Percentiles rank a stretch among this genome's conserved stretches.
phyloP scores from a whole-genome alignment of 768 basidiomycete genomes.

The Leccinum ochraceum region DNA sequence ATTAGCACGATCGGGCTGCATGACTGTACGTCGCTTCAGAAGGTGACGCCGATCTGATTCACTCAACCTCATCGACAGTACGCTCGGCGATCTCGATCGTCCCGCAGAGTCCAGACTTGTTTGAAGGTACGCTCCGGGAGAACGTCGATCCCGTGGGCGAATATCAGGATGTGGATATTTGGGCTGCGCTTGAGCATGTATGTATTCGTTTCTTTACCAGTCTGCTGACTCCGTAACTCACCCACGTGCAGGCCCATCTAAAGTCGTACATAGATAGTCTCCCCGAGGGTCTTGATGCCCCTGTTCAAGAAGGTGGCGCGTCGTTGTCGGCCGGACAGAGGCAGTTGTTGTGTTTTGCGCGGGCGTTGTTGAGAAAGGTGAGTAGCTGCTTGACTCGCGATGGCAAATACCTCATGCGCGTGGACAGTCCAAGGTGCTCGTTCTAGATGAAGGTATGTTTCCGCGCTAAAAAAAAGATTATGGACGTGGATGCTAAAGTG shows the following conservation, averaged over 20 bases:
- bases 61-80: conserved; percentile 37
- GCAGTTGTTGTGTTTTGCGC: conserved; percentile 86
- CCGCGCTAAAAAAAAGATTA: not conserved
- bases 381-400: not conserved
- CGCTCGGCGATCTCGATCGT: conserved; percentile 83
- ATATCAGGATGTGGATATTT: conserved; percentile 79
- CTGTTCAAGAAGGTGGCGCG: conserved; percentile 74
- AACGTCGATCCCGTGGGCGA: conserved; percentile 88
- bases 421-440: conserved; percentile 74
- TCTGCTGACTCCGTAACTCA: not conserved
- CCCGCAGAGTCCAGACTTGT: conserved; percentile 74
- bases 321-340: conserved; percentile 85
- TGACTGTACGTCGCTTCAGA: conserved; percentile 37
- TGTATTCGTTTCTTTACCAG: not conserved
- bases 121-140: conserved; percentile 74
- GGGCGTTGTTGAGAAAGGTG: conserved; percentile 79
- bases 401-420: not conserved
- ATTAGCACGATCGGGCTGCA: conserved; percentile 75
- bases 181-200: conserved; percentile 79
- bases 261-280: conserved; percentile 68
- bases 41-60: not conserved
- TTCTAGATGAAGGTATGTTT: conserved; percentile 82
- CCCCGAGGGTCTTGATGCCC: conserved; percentile 68
- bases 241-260: conserved; percentile 51
- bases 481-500: not conserved